Percentiles rank a stretch among this genome's conserved stretches.
Evolutionary conservation across 2,329 filamentous ascomycete genomes (phyloP).

Genomic region (Penicillium vulpinum): DNA sequence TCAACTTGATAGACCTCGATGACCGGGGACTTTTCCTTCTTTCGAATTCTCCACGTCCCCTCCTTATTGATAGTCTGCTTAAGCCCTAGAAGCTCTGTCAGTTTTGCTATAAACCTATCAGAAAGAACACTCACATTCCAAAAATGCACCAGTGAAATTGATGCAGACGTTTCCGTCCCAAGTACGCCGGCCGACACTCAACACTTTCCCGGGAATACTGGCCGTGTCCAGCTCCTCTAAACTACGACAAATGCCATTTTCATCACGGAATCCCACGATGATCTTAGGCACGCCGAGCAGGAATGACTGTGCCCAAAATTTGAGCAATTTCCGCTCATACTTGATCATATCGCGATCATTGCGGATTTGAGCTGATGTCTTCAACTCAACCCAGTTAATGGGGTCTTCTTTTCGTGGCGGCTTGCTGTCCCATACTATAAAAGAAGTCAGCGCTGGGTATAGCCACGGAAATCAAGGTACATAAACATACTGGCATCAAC

Average conservation of each 20-base stretch:
- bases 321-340: slow-evolving; percentile 87
- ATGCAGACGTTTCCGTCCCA: slow-evolving; percentile 96
- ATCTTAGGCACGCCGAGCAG: slow-evolving; percentile 89
- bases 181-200: slow-evolving; percentile 61
- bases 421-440: slow-evolving; percentile 77
- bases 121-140: slow-evolving; percentile 64
- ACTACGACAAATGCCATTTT: slow-evolving; percentile 67
- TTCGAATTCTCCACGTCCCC: slow-evolving; percentile 78
- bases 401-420: slow-evolving; percentile 64
- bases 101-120: neutral
- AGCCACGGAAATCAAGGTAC: neutral
- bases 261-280: slow-evolving; percentile 81
- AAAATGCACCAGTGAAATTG: slow-evolving; percentile 77
- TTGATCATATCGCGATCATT: slow-evolving; percentile 67
- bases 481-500: slow-evolving; percentile 77
- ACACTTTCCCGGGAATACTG: slow-evolving; percentile 73
- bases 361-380: slow-evolving; percentile 75
- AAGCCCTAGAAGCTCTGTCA: slow-evolving; percentile 52
- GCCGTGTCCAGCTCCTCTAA: slow-evolving; percentile 79
- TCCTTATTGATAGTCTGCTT: slow-evolving; percentile 62
- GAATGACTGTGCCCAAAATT: slow-evolving; percentile 97
- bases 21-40: slow-evolving; percentile 59
- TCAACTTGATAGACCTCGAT: slow-evolving; percentile 76
- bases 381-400: slow-evolving; percentile 92
- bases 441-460: neutral